Conservation (phyloP, 2,329 filamentous ascomycete genomes). For the Orbilia oligospora region DNA sequence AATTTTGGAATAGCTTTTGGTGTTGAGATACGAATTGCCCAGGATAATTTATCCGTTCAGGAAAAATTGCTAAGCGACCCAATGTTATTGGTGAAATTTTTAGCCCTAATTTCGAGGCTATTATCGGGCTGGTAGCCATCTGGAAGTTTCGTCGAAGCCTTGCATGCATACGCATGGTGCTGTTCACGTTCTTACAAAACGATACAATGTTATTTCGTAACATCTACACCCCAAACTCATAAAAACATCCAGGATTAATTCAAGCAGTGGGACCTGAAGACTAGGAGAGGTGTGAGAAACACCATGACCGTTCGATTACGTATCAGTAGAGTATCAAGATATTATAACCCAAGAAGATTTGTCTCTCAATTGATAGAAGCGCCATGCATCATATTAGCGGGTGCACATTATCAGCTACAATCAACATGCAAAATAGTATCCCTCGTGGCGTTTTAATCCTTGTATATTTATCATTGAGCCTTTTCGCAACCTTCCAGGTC, state of each 20-base stretch:
- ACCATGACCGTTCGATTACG: no score
- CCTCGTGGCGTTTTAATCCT: slow-evolving; percentile 36
- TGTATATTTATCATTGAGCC: slow-evolving; percentile 28
- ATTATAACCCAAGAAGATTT: no score
- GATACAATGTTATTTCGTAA: no score
- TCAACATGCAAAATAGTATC: slow-evolving; percentile 5
- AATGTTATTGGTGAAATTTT: slow-evolving; percentile 12
- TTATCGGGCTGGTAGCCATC: not conserved
- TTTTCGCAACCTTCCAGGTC: slow-evolving; percentile 15
- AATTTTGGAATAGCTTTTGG: slow-evolving; percentile 18
- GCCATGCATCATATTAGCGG: not conserved
- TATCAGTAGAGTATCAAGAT: no score
- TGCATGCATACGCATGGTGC: not conserved
- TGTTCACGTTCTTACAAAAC: no score
- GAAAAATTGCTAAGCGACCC: slow-evolving; percentile 8
- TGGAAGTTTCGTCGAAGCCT: not conserved
- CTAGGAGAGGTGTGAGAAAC: no score
- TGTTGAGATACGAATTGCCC: not conserved
- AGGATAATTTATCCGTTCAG: slow-evolving; percentile 42
- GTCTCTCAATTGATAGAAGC: no score
- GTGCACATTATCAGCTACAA: no score
- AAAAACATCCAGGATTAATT: no score
- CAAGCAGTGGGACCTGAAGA: no score
- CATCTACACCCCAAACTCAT: no score
- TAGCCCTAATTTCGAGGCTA: slow-evolving; percentile 42